phyloP scores from a whole-genome alignment of 176 grass and related monocot species.

The Raddia distichophylla region DNA sequence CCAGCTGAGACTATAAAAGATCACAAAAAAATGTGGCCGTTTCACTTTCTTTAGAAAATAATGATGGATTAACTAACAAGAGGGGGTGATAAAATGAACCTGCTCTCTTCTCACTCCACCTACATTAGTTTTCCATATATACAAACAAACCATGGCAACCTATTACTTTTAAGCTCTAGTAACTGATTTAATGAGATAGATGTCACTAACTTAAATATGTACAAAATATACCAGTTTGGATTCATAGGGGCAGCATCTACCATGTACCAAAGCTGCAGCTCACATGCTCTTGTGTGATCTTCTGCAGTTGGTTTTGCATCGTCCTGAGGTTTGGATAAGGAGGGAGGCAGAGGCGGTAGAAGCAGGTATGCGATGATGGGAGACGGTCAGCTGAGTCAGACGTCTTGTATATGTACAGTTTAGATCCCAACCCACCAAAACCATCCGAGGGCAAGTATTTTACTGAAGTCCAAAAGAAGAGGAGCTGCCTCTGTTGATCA shows the following conservation, averaged over 20 bases:
- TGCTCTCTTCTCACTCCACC: slow-evolving; percentile 43
- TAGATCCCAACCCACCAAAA: slow-evolving; percentile 80
- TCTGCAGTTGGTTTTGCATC: slow-evolving; percentile 66
- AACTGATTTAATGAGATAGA: slow-evolving; percentile 34
- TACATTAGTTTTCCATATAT: slow-evolving; percentile 38
- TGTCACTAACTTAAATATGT: slow-evolving; percentile 45
- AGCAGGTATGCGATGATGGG: slow-evolving; percentile 95
- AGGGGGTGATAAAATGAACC: not conserved
- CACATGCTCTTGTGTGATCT: slow-evolving; percentile 87
- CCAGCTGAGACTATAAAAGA: not conserved
- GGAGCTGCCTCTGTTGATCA: slow-evolving; percentile 74
- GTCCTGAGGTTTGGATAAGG: slow-evolving; percentile 55
- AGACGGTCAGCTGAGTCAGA: slow-evolving; percentile 66
- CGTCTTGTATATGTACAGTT: slow-evolving; percentile 85
- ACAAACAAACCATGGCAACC: slow-evolving; percentile 28
- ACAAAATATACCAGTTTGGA: slow-evolving; percentile 47
- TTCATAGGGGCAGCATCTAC: slow-evolving; percentile 46
- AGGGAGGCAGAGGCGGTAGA: slow-evolving; percentile 91
- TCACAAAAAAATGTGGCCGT: not conserved
- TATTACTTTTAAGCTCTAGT: slow-evolving; percentile 45
- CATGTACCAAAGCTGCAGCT: slow-evolving; percentile 88
- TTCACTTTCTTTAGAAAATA: not conserved
- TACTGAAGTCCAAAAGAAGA: slow-evolving; percentile 98
- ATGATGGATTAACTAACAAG: not conserved
- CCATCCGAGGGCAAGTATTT: slow-evolving; percentile 88